Evolutionary conservation across 176 grass and related monocot genomes (phyloP).

Genomic region (Zea luxurians): DNA sequence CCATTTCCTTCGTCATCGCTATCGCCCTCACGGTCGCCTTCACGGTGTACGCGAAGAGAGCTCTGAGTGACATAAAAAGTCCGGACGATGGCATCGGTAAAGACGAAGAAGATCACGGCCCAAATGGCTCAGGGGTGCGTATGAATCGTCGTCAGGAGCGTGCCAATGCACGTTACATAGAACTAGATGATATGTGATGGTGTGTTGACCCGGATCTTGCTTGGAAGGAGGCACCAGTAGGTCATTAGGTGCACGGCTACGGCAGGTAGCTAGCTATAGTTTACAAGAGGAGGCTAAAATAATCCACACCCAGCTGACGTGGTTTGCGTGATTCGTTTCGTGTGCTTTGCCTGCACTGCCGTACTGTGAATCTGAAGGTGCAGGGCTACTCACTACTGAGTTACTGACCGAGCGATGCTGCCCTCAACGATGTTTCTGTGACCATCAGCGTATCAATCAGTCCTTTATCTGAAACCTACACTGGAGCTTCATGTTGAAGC

Average conservation of each 20-base stretch:
- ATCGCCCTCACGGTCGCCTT: slow-evolving; percentile 67
- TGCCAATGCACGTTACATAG: neutral
- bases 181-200: slow-evolving; percentile 40
- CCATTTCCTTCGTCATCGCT: slow-evolving; percentile 67
- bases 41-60: slow-evolving; percentile 82
- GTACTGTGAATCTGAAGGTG: neutral
- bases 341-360: neutral
- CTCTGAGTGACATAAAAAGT: slow-evolving; percentile 52
- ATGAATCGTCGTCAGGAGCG: slow-evolving; percentile 41
- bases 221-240: neutral
- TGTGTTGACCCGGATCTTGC: neutral
- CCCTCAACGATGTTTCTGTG: neutral
- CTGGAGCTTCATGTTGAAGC: neutral
- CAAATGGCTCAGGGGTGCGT: slow-evolving; percentile 11
- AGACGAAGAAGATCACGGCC: neutral
- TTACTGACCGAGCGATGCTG: neutral
- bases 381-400: neutral
- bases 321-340: slow-evolving; percentile 21
- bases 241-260: neutral
- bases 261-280: neutral
- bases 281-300: neutral
- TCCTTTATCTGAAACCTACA: neutral
- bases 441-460: neutral
- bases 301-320: neutral
- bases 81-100: slow-evolving; percentile 35